Percentiles rank a stretch among this genome's conserved stretches.
phyloP scores from a whole-genome alignment of 306 rosid genomes.

The Pueraria montana region DNA sequence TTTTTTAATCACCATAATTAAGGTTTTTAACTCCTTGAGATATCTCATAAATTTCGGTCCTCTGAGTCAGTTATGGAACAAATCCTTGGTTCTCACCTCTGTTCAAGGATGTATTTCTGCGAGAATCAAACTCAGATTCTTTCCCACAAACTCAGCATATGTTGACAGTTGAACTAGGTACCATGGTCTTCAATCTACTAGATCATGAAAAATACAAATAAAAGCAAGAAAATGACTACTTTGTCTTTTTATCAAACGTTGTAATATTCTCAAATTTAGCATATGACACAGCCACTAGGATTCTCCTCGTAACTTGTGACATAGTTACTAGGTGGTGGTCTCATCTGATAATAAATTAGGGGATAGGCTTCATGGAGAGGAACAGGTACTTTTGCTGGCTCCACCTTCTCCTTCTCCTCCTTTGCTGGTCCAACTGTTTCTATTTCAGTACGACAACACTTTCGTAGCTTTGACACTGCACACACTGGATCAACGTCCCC shows the following conservation, averaged over 20 bases:
- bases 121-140: too few relatives aligned
- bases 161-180: too few relatives aligned
- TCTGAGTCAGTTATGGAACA: too few relatives aligned
- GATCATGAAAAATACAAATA: too few relatives aligned
- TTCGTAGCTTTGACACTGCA: slow-evolving; percentile 64
- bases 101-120: too few relatives aligned
- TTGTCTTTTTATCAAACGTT: background rate
- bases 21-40: too few relatives aligned
- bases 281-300: slow-evolving; percentile 65
- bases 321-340: background rate
- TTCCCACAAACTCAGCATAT: too few relatives aligned
- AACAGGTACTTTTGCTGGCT: background rate
- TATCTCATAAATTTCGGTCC: too few relatives aligned
- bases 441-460: slow-evolving; percentile 53
- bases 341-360: background rate
- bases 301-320: slow-evolving; percentile 51
- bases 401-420: slow-evolving; percentile 41
- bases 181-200: too few relatives aligned
- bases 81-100: too few relatives aligned
- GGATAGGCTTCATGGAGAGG: background rate
- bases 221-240: background rate
- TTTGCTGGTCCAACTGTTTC: slow-evolving; percentile 68
- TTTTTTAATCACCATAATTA: too few relatives aligned
- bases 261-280: slow-evolving; percentile 32
- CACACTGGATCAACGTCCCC: slow-evolving; percentile 71